Percentiles rank a stretch among this genome's conserved stretches.
Evolutionary conservation across 495 filamentous ascomycete genomes (phyloP).

Genomic region (Neurospora sp.): DNA sequence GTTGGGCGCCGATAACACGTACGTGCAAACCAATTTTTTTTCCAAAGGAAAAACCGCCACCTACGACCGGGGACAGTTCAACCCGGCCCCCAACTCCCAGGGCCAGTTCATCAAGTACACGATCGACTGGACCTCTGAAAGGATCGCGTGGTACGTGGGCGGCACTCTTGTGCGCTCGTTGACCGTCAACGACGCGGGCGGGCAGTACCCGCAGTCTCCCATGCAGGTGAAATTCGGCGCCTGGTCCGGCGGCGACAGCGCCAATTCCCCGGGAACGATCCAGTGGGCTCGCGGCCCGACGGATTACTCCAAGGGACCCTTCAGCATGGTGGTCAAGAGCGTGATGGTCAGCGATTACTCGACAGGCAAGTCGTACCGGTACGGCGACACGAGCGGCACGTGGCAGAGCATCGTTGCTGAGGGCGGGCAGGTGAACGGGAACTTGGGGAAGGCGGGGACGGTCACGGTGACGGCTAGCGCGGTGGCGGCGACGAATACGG

Average conservation of each 20-base stretch:
- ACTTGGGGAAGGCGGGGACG: conserved; percentile 33
- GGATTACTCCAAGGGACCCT: conserved; percentile 71
- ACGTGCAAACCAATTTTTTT: conserved; percentile 89
- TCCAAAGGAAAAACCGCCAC: conserved; percentile 71
- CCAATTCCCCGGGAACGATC: conserved; percentile 66
- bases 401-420: conserved; percentile 54
- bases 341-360: conserved; percentile 81
- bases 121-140: conserved; percentile 73
- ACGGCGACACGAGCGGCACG: conserved; percentile 62
- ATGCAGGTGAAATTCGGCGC: conserved; percentile 78
- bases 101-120: conserved; percentile 74
- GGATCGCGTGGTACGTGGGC: conserved; percentile 76
- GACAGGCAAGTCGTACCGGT: conserved; percentile 72
- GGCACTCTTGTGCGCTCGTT: conserved; percentile 60
- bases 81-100: conserved; percentile 51
- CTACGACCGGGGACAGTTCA: conserved; percentile 67
- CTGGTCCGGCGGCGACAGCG: conserved; percentile 77
- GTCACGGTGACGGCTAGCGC: conserved; percentile 39
- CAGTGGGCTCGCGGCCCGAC: conserved; percentile 78
- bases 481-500: conserved; percentile 22
- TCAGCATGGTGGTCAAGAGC: conserved; percentile 71
- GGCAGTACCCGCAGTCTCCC: conserved; percentile 83
- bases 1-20: conserved; percentile 51
- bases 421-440: conserved; percentile 52
- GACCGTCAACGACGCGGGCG: conserved; percentile 41